Conservation (phyloP, 2,329 filamentous ascomycete species). For the Exutisphaerella laricina region DNA sequence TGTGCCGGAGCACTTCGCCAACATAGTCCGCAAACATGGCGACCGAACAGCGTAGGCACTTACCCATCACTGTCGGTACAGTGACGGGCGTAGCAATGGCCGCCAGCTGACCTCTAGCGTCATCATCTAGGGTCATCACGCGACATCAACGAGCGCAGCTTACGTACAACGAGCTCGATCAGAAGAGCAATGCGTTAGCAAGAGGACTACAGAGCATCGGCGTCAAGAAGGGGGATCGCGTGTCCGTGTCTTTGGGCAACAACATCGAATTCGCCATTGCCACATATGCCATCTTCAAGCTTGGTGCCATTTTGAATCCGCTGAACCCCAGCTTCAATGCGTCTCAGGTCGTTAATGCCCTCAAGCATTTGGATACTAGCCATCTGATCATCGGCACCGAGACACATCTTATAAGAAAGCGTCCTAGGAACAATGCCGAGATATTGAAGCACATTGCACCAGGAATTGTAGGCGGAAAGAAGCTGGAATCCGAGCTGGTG, state of each 20-base stretch:
- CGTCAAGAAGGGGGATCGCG: conserved; percentile 74
- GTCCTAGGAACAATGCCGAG: conserved; percentile 54
- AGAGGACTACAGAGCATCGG: conserved; percentile 62
- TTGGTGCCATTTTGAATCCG: conserved; percentile 88
- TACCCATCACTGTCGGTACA: too few relatives aligned
- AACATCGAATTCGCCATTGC: conserved; percentile 75
- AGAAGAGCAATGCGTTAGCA: conserved; percentile 69
- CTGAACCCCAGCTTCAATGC: conserved; percentile 86
- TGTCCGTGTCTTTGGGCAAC: conserved; percentile 84
- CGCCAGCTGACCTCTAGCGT: too few relatives aligned
- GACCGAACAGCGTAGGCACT: conserved; percentile 54
- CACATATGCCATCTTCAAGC: conserved; percentile 86
- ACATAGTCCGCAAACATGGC: conserved; percentile 58
- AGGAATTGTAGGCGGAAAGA: conserved; percentile 24
- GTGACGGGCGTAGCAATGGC: too few relatives aligned
- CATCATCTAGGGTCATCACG: conserved; percentile 48
- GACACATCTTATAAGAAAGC: conserved; percentile 68
- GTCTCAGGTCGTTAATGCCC: conserved; percentile 68
- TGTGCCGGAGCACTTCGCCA: conserved; percentile 66
- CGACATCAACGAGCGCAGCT: conserved; percentile 58
- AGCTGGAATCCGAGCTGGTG: conserved; percentile 52
- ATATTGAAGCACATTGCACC: conserved; percentile 46
- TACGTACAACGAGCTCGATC: conserved; percentile 71
- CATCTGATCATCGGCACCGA: conserved; percentile 82
- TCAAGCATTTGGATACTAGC: conserved; percentile 66